Base-by-base conservation (phyloP, 805 yeast genomes). In the Wickerhamiella galacta region DNA sequence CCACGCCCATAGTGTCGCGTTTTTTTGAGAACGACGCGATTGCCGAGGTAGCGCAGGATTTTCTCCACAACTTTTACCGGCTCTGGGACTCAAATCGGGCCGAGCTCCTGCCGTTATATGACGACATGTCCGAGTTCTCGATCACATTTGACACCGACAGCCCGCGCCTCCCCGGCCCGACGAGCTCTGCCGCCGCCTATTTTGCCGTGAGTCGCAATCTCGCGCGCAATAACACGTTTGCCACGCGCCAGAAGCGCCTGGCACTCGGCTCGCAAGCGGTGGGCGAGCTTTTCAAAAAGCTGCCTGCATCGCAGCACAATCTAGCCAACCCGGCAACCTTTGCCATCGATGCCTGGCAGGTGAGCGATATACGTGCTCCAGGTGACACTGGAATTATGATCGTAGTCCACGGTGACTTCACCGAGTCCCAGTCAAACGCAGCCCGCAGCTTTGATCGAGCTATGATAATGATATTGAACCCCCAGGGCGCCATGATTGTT, bases 381-480 rank as follows among this genome's bases (percentile, higher is more conserved):
- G 72, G 68, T 30, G 68, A 83, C 19, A 68, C 73, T 32, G 95
- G 93, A 4, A 71, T 90, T 46, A 63, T 79, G 47, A 67, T 87
- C 28, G 62, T 72, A 0, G 56, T 87, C 11, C 98, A 90, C 57
- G 98, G 98, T 4, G 74, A 69, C 37, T 87, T 70, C 49, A 72
- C 71, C 32, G 96, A 90, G 54, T 37, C 47, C 34, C 41, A 47
- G 39, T 38, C 37, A 22, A 43, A 75, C 22, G 58, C 68, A 4
- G 64, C 63, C 43, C 76, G 90, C 50, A 71, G 90, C 7, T 90
- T 90, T 53, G 98, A 90, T 52, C 66, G 98, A 48, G 64, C 75
- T 1, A 72, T 90, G 50, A 61, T 80, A n/a, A 59, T 79, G 17
- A 74, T 83, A 2, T 75, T 74, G 2, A 76, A 75, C 10, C 68